Base-by-base conservation (phyloP, 78 protist species). In the Dictyostelium brefeldianum region DNA sequence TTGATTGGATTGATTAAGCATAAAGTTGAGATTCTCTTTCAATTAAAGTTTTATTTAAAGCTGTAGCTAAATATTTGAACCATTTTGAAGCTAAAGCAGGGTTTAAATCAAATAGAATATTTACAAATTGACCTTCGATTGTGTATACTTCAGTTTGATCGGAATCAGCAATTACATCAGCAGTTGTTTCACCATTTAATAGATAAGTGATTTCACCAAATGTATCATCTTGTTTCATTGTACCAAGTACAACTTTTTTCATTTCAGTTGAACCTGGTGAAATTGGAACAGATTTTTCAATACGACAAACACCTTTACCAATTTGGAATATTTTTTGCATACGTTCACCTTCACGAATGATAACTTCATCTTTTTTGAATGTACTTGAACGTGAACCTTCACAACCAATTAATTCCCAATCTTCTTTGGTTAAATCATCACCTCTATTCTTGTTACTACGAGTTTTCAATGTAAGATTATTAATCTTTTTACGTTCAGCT, bases 161-260 rank as follows among this genome's bases (percentile, higher is more conserved):
- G 50, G 83, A 31, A 48, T 94, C 93, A 22, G 96, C 94, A 27
- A 94, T 67, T 18, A 94, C 92, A 20, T 81, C 65, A 22, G 96
- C 96, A 25, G 96, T 83, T 6, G 90, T 93, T 62, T 83, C 90
- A 51, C 94, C 94, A 83, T 78, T 67, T 17, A 89, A 22, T n/a
- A 94, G 89, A 57, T 81, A 94, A 41, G 96, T 89, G 43, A 94
- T 94, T 54, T 94, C 96, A 22, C 96, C 96, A 80, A 94, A 94
- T 1, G 92, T 78, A 17, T 91, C 95, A 57, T 83, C 95, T 69
- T 91, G 92, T 71, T 79, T 80, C 95, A 91, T 91, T 31, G 89
- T 82, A 31, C 95, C 95, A 9, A 91, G 46, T 27, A 81, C 78
- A 0, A 91, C 90, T 36, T 70, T 87, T n/a, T 75, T 79, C 46